A percentile compares a stretch with the other conserved stretches of the same genome.
phyloP scores from a whole-genome alignment of 805 yeast genomes.

The Hanseniaspora taiwanica region DNA sequence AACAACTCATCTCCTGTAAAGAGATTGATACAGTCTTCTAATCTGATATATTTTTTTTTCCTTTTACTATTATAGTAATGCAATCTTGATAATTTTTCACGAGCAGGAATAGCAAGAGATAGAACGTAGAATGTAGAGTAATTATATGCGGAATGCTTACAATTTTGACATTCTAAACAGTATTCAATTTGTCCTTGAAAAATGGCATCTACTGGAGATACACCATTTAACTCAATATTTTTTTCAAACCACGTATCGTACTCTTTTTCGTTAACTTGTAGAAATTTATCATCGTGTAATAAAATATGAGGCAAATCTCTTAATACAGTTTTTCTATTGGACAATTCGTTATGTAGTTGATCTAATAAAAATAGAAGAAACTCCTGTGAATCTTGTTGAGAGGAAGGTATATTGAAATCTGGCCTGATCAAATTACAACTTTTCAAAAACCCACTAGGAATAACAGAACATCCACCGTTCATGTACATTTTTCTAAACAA shows the following conservation, averaged over 20 bases:
- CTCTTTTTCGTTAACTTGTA: conserved; percentile 28
- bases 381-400: conserved; percentile 77
- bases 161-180: conserved; percentile 45
- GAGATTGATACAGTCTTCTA: conserved; percentile 51
- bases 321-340: conserved; percentile 26
- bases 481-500: conserved; percentile 44
- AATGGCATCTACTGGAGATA: conserved; percentile 50
- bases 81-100: conserved; percentile 3
- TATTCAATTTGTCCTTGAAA: conserved; percentile 69
- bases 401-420: conserved; percentile 53
- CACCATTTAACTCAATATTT: conserved; percentile 40
- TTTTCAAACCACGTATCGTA: conserved; percentile 51
- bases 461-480: conserved; percentile 48
- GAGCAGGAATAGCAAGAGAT: conserved; percentile 46
- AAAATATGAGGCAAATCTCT: conserved; percentile 27
- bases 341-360: conserved; percentile 53
- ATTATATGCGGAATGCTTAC: conserved; percentile 47
- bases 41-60: conserved; percentile 25
- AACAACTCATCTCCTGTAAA: conserved; percentile 53
- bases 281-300: conserved; percentile 19
- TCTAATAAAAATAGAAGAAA: conserved; percentile 55
- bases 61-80: conserved; percentile 12
- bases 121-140: conserved; percentile 50
- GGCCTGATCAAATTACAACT: conserved; percentile 42
- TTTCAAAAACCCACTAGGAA: conserved; percentile 52